A percentile compares a stretch with the other conserved stretches of the same genome.
Conservation (phyloP, 371 early-diverging fungal genomes). For the Polyrhizophydium stewartii region DNA sequence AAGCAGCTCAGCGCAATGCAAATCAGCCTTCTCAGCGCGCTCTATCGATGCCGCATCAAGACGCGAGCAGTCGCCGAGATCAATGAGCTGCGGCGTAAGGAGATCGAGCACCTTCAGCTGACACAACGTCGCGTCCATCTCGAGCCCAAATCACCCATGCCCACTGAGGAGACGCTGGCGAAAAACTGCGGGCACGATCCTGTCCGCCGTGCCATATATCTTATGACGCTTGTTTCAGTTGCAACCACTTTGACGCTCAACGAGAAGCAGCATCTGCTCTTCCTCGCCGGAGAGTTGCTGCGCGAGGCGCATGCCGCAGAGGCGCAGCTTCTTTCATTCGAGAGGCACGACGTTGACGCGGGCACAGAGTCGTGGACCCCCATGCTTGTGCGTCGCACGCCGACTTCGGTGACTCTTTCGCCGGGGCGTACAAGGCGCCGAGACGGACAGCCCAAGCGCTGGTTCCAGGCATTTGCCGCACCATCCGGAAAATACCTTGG, state of each 20-base stretch:
- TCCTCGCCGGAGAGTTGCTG: constrained; percentile 12
- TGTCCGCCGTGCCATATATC: constrained; percentile 12
- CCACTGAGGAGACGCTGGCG: constrained; percentile 7
- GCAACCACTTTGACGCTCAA: constrained; percentile 12
- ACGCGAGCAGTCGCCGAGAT: not conserved
- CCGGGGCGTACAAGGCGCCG: constrained; percentile 11
- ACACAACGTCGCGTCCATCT: constrained; percentile 13
- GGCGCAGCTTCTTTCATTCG: constrained; percentile 6
- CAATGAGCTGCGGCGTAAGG: constrained; percentile 2
- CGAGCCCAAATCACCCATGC: not conserved
- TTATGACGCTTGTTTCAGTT: constrained; percentile 13
- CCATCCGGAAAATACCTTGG: constrained; percentile 10
- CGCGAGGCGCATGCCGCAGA: constrained; percentile 10
- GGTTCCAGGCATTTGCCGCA: constrained; percentile 15
- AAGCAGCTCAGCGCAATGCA: not conserved
- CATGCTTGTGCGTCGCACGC: constrained; percentile 25
- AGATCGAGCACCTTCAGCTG: constrained; percentile 15
- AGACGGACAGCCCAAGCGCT: constrained; percentile 10
- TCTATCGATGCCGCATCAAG: constrained; percentile 32
- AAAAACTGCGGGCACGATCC: constrained; percentile 22
- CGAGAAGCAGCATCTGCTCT: constrained; percentile 13
- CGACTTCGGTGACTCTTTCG: constrained; percentile 24
- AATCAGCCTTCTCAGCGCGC: constrained; percentile 11
- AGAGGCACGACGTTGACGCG: not conserved
- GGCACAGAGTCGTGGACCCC: constrained; percentile 13